Percentiles rank a stretch among this genome's conserved stretches.
phyloP scores from a whole-genome alignment of 2,329 filamentous ascomycete genomes.

The Fusarium chaquense region DNA sequence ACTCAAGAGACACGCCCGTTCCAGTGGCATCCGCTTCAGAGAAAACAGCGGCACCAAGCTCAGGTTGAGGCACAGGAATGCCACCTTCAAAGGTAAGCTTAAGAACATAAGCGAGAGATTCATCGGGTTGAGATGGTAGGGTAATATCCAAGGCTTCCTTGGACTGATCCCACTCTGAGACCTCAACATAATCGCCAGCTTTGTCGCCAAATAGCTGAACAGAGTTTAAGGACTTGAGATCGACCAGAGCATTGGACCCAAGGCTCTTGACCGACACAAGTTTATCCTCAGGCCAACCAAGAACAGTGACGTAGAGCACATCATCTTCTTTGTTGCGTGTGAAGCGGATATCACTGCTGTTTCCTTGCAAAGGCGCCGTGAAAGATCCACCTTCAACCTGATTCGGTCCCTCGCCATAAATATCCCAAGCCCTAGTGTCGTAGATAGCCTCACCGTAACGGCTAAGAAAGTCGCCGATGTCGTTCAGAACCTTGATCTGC shows the following conservation, averaged over 20 bases:
- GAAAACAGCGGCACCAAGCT: not conserved
- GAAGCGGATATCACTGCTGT: conserved; percentile 23
- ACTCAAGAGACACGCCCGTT: conserved; percentile 2
- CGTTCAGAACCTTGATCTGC: conserved; percentile 17
- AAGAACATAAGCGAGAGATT: conserved; percentile 7
- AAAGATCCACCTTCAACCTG: conserved; percentile 20
- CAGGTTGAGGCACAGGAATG: conserved; percentile 10
- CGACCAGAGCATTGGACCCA: not conserved
- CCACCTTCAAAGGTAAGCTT: conserved; percentile 3
- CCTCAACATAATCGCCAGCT: not conserved
- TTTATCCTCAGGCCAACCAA: conserved; percentile 9
- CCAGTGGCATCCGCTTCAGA: not conserved
- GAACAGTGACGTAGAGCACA: conserved; percentile 11
- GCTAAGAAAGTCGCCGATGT: conserved; percentile 8
- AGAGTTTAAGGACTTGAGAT: conserved; percentile 4
- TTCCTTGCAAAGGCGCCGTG: conserved; percentile 2
- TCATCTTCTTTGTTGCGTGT: conserved; percentile 6
- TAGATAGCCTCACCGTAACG: conserved; percentile 13
- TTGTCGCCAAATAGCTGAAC: conserved; percentile 8
- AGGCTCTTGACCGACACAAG: not conserved
- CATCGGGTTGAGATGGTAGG: not conserved
- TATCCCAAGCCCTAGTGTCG: conserved; percentile 13
- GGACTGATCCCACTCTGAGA: conserved; percentile 1
- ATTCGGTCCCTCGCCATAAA: conserved; percentile 11
- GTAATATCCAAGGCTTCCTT: conserved; percentile 11